Evolutionary conservation across 352 stramenopile genomes (phyloP).

Genomic region (Globisporangium abappressorium): DNA sequence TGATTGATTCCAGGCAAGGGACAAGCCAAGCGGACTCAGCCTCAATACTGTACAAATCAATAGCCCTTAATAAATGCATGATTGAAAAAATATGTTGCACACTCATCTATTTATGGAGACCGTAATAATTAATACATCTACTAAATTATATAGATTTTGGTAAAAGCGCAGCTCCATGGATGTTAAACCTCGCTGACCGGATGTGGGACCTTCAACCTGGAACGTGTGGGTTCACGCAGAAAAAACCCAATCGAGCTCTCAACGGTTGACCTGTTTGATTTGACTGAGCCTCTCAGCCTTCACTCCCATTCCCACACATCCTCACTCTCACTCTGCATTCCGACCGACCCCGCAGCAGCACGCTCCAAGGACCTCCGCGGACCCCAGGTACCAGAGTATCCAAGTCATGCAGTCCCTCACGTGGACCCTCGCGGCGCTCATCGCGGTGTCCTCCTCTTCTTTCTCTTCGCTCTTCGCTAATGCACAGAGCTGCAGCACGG

Average conservation of each 20-base stretch:
- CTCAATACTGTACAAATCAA: not conserved
- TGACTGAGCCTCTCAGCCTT: not conserved
- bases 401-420: not conserved
- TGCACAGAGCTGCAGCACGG: slow-evolving; percentile 20
- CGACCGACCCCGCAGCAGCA: not conserved
- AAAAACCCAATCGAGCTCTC: not conserved
- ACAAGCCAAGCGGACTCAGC: not conserved
- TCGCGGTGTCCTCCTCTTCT: not conserved
- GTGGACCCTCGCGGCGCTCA: not conserved
- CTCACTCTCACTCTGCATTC: not conserved
- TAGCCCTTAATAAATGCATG: not conserved
- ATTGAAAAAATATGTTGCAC: not conserved
- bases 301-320: not conserved
- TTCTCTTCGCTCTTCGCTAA: not conserved
- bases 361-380: not conserved
- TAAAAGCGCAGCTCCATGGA: too few relatives aligned
- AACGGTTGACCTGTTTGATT: not conserved
- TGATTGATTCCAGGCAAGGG: not conserved
- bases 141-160: not conserved
- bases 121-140: not conserved
- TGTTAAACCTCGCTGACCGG: not conserved
- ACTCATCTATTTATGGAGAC: not conserved
- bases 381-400: not conserved
- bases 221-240: not conserved
- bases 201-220: not conserved